Evolutionary conservation across 2,329 filamentous ascomycete species (phyloP), one percentile per base, ranked within the genome.

Genomic region (Helotiales sp.): DNA sequence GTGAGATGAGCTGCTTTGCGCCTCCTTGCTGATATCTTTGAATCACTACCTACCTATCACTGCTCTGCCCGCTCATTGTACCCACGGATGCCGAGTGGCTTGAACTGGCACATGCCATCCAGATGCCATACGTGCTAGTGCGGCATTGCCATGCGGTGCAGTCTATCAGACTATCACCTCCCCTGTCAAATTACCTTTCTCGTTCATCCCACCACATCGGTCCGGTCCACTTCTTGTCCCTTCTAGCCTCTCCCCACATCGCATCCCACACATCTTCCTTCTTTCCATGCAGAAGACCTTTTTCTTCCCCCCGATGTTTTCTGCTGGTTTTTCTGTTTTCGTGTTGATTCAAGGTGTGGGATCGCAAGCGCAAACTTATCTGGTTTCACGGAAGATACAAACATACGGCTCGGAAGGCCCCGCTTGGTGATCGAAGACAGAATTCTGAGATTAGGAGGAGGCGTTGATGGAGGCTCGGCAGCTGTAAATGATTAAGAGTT

Each of bases 101-200:
- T 55, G 68, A 68, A 68, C 64, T 69, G 63, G 66, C 72, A 72
- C 68, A 71, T 71, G 71, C 68, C 69, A 69, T 67, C 60, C 62
- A 68, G 61, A 70, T 70, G 67, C 65, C 62, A 68, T 69, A 30
- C 54, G 32, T 57, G 30, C 63, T 68, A 61, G 59, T 52, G 59
- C 62, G 45, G 55, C 20, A 24, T 50, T 24, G 66, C 69, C 69
- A 70, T 70, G 69, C 60, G 45, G 59, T 70, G 67, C 60, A 26
- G 49, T 57, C 55, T 62, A 54, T 67, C 60, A 52, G 32, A 40
- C 30, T 40, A 57, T 34, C 30, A 57, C 54, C 37, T 49, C 37
- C 61, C 61, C 61, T 52, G 61, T 66, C 64, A 61, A 30, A 22
- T 24, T 37, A 57, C 26, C n/a, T 34, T 59, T 32, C 17, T 37